Evolutionary conservation across 2,329 filamentous ascomycete species (phyloP), one percentile per base, ranked within the genome.

Genomic region (Aureobasidium subglaciale): DNA sequence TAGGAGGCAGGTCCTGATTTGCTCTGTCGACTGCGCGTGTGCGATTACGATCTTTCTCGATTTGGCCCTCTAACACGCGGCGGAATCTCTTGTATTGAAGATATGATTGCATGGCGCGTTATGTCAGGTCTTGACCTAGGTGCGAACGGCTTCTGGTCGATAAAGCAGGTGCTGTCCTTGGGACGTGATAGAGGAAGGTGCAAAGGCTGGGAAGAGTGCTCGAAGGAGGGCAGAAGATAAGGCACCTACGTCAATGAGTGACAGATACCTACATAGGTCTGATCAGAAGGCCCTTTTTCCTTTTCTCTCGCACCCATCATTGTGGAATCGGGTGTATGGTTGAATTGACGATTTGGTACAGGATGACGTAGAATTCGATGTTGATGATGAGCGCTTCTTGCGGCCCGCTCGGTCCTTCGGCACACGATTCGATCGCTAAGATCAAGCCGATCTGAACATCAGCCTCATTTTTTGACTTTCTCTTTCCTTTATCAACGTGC

Each of bases 41-140:
- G 38, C 61, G 59, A 13, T 59, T 59, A n/a, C 58, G 20, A 15
- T 62, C 57, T 4, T 56, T 57, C 25, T 58, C 58, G 22, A 60
- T 37, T 42, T 64, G 63, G 5, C 56, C 50, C 27, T 61, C 57
- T 2, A 60, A 55, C 2, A 57, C 52, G 1, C 32, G 55, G 34
- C 61, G 55, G 25, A 65, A 61, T 30, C 56, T 58, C n/a, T 58
- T 58, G 34, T 65, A 66, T 40, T 67, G 64, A 10, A 63, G 49
- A 30, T 63, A 55, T 4, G 65, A 67, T 37, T 67, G 65, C 65
- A 67, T 67, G 30, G n/a, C 43, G 13, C 13, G 22, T 41, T 18
- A 46, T 11, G 15, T 5, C 18, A 24, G 32, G 35, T 27, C 16
- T 40, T 18, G 48, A 4, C 24, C 35, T 52, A 6, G 40, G 15